These are phyloP conservation scores for Rhodocollybia butyracea DNA, from an alignment of 768 basidiomycete species.

Conservation along the genomic window DNA sequence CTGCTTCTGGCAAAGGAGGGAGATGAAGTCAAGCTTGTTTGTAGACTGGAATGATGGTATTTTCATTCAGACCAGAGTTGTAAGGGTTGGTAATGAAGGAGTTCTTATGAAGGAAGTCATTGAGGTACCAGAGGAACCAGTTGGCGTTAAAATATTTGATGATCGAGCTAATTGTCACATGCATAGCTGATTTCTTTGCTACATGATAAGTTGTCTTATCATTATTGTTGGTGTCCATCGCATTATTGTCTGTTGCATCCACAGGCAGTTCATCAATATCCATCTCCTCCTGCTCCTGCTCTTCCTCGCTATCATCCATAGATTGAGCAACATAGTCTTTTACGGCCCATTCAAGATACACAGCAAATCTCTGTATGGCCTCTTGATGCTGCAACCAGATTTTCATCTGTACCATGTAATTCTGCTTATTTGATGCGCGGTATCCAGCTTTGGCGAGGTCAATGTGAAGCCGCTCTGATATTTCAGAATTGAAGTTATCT, in stretches of 20 bases:
- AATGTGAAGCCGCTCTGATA: conserved; percentile 37
- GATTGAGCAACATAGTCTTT: not conserved
- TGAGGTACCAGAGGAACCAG: conserved; percentile 7
- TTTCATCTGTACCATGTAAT: conserved; percentile 36
- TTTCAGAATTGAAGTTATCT: conserved; percentile 34
- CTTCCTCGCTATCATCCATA: conserved; percentile 16
- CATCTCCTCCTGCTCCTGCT: conserved; percentile 3
- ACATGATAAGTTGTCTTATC: not conserved
- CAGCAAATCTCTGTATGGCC: conserved; percentile 17
- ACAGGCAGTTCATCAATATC: not conserved
- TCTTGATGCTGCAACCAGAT: conserved; percentile 34
- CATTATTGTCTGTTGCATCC: not conserved
- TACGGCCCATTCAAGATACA: conserved; percentile 27
- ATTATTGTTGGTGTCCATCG: not conserved
- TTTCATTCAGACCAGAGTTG: not conserved
- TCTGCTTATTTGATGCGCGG: conserved; percentile 23
- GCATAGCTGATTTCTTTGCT: conserved; percentile 14
- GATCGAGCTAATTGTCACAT: not conserved
- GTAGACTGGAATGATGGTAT: not conserved
- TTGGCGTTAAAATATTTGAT: conserved; percentile 1
- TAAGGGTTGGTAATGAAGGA: not conserved
- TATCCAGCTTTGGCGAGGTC: conserved; percentile 36
- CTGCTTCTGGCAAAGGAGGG: not conserved
- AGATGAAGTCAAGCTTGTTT: not conserved
- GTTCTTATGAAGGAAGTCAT: not conserved